phyloP scores from a whole-genome alignment of 2,329 filamentous ascomycete genomes.

The Spiromastix sp. region DNA sequence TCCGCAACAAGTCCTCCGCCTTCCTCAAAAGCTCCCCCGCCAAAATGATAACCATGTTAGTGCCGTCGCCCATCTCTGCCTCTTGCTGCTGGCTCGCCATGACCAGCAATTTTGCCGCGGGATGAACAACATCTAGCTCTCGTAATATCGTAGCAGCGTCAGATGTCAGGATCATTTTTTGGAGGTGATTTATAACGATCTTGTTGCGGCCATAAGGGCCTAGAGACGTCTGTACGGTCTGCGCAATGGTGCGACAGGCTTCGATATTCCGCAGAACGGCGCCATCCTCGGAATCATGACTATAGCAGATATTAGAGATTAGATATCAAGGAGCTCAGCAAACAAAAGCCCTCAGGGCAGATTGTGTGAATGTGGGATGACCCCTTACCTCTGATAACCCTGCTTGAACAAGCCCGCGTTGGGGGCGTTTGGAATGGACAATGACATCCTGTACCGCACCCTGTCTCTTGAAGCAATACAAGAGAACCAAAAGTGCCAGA shows the following conservation, averaged over 20 bases:
- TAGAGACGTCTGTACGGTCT: conserved; percentile 92
- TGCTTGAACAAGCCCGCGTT: conserved; percentile 91
- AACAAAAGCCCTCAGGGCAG: not conserved
- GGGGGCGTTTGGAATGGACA: conserved; percentile 89
- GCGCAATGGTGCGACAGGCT: conserved; percentile 89
- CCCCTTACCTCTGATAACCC: conserved; percentile 81
- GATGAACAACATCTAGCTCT: conserved; percentile 96
- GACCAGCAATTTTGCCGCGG: conserved; percentile 90
- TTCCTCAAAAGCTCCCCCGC: conserved; percentile 94
- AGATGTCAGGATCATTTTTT: conserved; percentile 98
- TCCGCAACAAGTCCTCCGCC: conserved; percentile 88
- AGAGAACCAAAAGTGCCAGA: not conserved
- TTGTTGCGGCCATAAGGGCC: conserved; percentile 98
- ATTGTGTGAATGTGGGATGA: not conserved
- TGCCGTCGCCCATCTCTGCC: conserved; percentile 96
- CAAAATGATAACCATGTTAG: conserved; percentile 91
- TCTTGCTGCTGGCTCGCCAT: conserved; percentile 99
- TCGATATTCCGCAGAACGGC: conserved; percentile 98
- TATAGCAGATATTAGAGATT: conserved; percentile 39
- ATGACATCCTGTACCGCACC: conserved; percentile 58
- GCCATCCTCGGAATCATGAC: conserved; percentile 98
- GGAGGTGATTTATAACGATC: conserved; percentile 98
- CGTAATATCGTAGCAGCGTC: conserved; percentile 95
- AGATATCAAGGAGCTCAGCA: conserved; percentile 5
- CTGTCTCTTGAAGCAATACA: not conserved